Evolutionary conservation across 371 early-diverging fungal genomes (phyloP).

Genomic region (Rhizopus sp.): DNA sequence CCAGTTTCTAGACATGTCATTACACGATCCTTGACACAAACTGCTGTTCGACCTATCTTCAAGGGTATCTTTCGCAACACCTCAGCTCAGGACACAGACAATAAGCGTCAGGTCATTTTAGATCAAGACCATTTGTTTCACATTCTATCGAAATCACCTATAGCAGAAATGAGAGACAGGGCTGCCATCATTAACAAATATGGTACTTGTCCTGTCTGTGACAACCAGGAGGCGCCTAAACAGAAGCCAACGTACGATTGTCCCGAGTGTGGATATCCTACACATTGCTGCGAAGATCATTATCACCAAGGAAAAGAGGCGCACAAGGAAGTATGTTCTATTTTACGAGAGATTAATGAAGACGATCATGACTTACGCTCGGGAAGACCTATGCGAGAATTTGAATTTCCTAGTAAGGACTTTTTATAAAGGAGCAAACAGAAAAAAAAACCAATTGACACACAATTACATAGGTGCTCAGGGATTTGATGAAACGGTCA

Average conservation of each 20-base stretch:
- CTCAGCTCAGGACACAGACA: background rate
- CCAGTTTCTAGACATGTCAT: background rate
- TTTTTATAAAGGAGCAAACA: background rate
- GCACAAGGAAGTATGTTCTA: conserved; percentile 59
- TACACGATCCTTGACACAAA: conserved; percentile 18
- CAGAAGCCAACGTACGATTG: conserved; percentile 67
- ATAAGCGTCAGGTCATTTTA: conserved; percentile 33
- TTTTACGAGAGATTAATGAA: conserved; percentile 73
- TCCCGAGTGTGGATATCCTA: conserved; percentile 84
- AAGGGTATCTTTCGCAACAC: conserved; percentile 30
- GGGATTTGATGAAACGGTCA: conserved; percentile 77
- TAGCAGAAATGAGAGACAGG: conserved; percentile 70
- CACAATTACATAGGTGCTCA: conserved; percentile 54
- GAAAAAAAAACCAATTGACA: conserved; percentile 3
- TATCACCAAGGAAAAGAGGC: conserved; percentile 63
- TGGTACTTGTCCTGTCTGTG: conserved; percentile 78
- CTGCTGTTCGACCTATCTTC: conserved; percentile 33
- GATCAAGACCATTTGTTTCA: conserved; percentile 71
- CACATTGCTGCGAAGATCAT: conserved; percentile 80
- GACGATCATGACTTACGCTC: conserved; percentile 87
- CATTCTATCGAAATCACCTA: conserved; percentile 70
- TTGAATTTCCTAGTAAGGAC: conserved; percentile 78
- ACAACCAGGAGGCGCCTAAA: conserved; percentile 33
- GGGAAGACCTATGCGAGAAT: conserved; percentile 76
- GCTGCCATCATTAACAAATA: conserved; percentile 67